Evolutionary conservation across 768 basidiomycete genomes (phyloP).

Genomic region (Crepidotus variabilis): DNA sequence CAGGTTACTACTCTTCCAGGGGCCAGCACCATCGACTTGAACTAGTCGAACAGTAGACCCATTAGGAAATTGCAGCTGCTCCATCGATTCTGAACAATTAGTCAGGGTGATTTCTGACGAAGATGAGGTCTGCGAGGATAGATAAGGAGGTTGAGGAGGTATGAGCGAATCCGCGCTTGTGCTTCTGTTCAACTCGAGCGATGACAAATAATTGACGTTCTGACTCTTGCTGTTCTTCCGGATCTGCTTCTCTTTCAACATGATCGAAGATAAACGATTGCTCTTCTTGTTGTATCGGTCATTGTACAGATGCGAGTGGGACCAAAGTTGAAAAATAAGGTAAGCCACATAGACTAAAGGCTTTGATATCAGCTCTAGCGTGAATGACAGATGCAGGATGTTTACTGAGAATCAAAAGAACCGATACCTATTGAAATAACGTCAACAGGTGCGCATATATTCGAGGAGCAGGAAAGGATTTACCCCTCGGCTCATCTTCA

Average conservation of each 20-base stretch:
- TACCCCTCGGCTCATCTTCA: conserved; percentile 78
- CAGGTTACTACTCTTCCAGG: conserved; percentile 3
- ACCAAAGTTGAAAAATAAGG: conserved; percentile 76
- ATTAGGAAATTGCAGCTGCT: not conserved
- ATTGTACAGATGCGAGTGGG: conserved; percentile 69
- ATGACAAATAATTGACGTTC: not conserved
- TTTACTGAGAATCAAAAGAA: conserved; percentile 73
- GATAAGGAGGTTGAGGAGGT: conserved; percentile 15
- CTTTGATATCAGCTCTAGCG: conserved; percentile 1
- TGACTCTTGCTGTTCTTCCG: conserved; percentile 8
- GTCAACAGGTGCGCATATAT: not conserved
- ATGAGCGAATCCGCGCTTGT: not conserved
- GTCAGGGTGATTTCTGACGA: conserved; percentile 13
- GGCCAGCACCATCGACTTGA: not conserved
- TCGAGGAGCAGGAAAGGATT: conserved; percentile 17
- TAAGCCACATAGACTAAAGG: conserved; percentile 65
- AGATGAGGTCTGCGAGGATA: conserved; percentile 13
- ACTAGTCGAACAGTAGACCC: conserved; percentile 10
- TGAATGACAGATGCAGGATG: not conserved
- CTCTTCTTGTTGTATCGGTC: conserved; percentile 44
- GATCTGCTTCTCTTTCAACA: conserved; percentile 29
- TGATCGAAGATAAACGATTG: conserved; percentile 29
- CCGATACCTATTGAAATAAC: conserved; percentile 48
- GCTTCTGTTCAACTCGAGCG: not conserved
- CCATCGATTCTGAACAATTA: conserved; percentile 10